Conservation (phyloP, 208 protist genomes). For the Crithidia expoeki region DNA sequence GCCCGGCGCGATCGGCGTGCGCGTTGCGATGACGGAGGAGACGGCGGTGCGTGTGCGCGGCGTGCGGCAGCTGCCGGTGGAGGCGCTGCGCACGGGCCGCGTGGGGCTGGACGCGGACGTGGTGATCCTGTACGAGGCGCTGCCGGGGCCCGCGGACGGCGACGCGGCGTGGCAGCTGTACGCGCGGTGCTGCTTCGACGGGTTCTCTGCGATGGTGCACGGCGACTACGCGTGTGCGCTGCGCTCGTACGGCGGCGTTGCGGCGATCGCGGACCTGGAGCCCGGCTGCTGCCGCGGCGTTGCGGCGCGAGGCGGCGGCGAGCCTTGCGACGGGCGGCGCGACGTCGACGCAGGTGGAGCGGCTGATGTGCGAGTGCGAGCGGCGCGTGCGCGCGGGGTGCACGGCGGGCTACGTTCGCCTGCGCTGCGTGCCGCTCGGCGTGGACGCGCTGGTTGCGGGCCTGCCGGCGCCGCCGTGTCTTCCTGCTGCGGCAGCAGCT, state of each 20-base stretch:
- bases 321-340: slow-evolving; percentile 18
- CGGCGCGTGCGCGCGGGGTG: neutral
- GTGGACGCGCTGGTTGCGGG: slow-evolving; percentile 5
- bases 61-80: slow-evolving; percentile 1
- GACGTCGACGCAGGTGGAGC: slow-evolving; percentile 23
- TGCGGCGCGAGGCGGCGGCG: slow-evolving; percentile 19
- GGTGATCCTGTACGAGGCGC: slow-evolving; percentile 37
- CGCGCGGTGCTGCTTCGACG: slow-evolving; percentile 22
- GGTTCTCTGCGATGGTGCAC: slow-evolving; percentile 48
- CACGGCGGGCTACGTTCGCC: neutral
- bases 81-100: neutral
- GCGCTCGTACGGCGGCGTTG: slow-evolving; percentile 20
- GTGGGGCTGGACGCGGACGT: slow-evolving; percentile 17
- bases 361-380: slow-evolving; percentile 30
- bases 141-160: slow-evolving; percentile 15
- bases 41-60: slow-evolving; percentile 42
- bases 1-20: slow-evolving; percentile 30
- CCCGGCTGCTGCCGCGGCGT: slow-evolving; percentile 16
- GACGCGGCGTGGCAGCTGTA: slow-evolving; percentile 35
- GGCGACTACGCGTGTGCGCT: slow-evolving; percentile 44
- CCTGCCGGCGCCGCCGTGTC: neutral
- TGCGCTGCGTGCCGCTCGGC: slow-evolving; percentile 10
- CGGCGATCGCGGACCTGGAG: slow-evolving; percentile 25
- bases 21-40: slow-evolving; percentile 46
- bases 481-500: neutral